These are phyloP conservation scores for Pseudomonodictys pantanalensis DNA, from an alignment of 495 filamentous ascomycete genomes.

Conservation along the genomic window DNA sequence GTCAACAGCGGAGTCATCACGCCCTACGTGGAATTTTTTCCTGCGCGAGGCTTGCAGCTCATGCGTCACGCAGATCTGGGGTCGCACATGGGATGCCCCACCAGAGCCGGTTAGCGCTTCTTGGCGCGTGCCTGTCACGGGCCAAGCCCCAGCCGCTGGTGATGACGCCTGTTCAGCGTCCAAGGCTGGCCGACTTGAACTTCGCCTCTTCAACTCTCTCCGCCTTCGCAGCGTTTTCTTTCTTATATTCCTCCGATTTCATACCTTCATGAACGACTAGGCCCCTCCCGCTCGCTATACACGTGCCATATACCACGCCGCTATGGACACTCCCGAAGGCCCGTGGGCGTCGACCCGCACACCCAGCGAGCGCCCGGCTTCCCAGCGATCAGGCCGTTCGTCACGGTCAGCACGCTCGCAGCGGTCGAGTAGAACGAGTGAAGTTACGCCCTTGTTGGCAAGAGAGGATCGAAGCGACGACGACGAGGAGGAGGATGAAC, in stretches of 20 bases:
- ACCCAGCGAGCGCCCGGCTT: constrained; percentile 35
- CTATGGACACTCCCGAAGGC: constrained; percentile 22
- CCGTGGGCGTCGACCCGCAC: constrained; percentile 28
- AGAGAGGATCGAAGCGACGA: constrained; percentile 44
- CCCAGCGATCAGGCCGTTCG: constrained; percentile 38
- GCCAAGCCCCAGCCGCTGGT: not conserved
- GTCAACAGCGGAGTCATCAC: constrained; percentile 7
- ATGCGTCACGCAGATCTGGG: constrained; percentile 23
- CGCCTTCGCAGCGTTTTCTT: not conserved
- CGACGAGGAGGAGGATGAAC: constrained; percentile 38
- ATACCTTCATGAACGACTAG: not conserved
- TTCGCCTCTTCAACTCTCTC: not conserved
- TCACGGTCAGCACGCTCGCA: constrained; percentile 25
- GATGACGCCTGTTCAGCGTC: not conserved
- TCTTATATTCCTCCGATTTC: not conserved
- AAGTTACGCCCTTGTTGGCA: constrained; percentile 57
- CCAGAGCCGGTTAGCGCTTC: not conserved
- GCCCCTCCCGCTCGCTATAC: not conserved
- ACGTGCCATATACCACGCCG: not conserved
- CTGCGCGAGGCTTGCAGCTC: not conserved
- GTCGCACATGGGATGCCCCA: not conserved
- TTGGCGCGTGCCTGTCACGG: not conserved
- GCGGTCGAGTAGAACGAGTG: constrained; percentile 39
- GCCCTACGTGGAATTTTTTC: not conserved
- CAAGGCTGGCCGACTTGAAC: not conserved